These are phyloP conservation scores for Pythium periplocum DNA, from an alignment of 352 stramenopile genomes.

Conservation along the genomic window DNA sequence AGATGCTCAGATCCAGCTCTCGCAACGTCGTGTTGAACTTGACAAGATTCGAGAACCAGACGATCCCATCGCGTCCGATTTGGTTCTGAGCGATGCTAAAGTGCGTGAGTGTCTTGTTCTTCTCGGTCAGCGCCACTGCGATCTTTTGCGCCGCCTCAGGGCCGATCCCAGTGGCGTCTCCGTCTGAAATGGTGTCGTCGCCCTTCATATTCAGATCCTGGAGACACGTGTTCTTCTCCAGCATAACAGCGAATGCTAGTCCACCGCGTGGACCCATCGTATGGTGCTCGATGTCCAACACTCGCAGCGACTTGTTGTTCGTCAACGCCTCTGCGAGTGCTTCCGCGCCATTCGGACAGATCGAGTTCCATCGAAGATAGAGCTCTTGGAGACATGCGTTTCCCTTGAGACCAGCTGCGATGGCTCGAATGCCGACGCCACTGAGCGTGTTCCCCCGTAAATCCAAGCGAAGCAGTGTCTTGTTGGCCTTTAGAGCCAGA, in stretches of 20 bases:
- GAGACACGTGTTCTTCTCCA: conserved; percentile 43
- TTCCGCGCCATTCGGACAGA: conserved; percentile 48
- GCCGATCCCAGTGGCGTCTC: conserved; percentile 39
- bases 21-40: conserved; percentile 42
- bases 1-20: conserved; percentile 60
- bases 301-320: conserved; percentile 46
- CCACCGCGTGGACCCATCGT: conserved; percentile 54
- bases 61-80: conserved; percentile 48
- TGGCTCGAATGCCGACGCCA: conserved; percentile 37
- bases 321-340: conserved; percentile 47
- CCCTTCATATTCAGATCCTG: conserved; percentile 62
- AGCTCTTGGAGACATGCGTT: conserved; percentile 63
- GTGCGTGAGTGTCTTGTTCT: conserved; percentile 42
- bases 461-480: conserved; percentile 46
- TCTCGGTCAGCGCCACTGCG: conserved; percentile 26
- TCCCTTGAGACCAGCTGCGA: conserved; percentile 40
- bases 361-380: conserved; percentile 66
- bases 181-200: conserved; percentile 44
- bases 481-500: conserved; percentile 42
- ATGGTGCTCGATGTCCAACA: conserved; percentile 76
- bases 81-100: conserved; percentile 61
- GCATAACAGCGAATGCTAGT: conserved; percentile 55
- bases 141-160: conserved; percentile 51
- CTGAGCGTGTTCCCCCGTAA: conserved; percentile 62
- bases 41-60: conserved; percentile 46